Base-by-base conservation (phyloP, 768 basidiomycete species). In the Kwoniella bestiolae region DNA sequence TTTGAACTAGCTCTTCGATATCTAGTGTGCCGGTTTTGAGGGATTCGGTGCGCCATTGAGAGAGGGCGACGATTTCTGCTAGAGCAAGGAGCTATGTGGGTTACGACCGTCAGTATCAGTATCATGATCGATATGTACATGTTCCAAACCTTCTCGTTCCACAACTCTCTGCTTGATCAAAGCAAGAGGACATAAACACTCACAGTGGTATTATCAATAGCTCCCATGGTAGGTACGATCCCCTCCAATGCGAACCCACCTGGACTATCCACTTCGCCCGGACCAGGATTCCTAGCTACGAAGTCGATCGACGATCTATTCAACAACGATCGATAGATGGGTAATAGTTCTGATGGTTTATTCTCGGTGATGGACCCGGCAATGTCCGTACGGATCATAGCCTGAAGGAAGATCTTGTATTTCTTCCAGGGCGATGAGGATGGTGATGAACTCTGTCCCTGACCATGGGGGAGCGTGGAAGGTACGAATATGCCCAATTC, bases 121-220 rank as follows among this genome's bases (percentile, higher is more conserved):
- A 34, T 0, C 11, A 55, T 28, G 9, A 28, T 12, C 25, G 46
- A 21, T 3, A 5, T 7, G n/a, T 0, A 47, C 9, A 47, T 9
- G 11, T 21, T 9, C 3, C 29, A 14, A 51, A 26, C 26, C 5
- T 16, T 11, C 12, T 25, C 16, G 7, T 26, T 51, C 1, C 49
- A 9, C 45, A 16, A 21, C 14, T 47, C 23, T 11, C 23, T 21
- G 14, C n/a, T 16, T 16, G 0, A 51, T 14, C 7, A 28, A 51
- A 1, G 26, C 3, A 51, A 26, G 25, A 28, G n/a, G 25, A 1
- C 12, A 16, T 12, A 1, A 26, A 21, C 16, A 55, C 52, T 35
- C n/a, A 55, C 52, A 32, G 52, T 55, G 52, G 52, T 55, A 23
- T 55, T 55, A 35, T 55, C 52, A 3, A 55, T 32, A 55, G 32